Conservation (phyloP, 805 yeast species). For the Schwanniomyces vanrijiae region DNA sequence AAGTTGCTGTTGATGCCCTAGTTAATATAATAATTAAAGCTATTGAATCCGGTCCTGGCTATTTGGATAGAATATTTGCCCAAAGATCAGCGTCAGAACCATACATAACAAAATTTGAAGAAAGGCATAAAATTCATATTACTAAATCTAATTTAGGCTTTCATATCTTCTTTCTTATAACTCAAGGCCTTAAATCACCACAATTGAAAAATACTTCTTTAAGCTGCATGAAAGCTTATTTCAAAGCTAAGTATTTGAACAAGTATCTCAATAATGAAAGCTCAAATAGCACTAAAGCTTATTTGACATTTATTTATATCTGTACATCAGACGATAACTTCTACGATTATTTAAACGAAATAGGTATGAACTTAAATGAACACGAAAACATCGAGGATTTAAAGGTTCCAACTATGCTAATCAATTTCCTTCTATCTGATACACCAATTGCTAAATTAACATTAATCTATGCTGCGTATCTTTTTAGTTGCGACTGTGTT, state of each 20-base stretch:
- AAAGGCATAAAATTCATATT: constrained; percentile 35
- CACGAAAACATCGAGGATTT: constrained; percentile 12
- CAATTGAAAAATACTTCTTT: constrained; percentile 53
- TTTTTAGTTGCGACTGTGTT: constrained; percentile 27
- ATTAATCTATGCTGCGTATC: constrained; percentile 28
- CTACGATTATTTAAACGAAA: constrained; percentile 18
- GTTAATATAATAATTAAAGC: constrained; percentile 26
- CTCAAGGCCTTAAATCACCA: constrained; percentile 61
- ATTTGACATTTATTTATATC: constrained; percentile 34
- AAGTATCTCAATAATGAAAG: constrained; percentile 11
- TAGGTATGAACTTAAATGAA: constrained; percentile 16
- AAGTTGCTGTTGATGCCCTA: constrained; percentile 30
- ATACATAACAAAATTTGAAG: constrained; percentile 44
- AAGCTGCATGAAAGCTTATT: constrained; percentile 42
- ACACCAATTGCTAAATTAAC: constrained; percentile 20
- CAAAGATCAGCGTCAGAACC: constrained; percentile 40
- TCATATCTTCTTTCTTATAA: constrained; percentile 45
- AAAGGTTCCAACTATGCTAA: constrained; percentile 26
- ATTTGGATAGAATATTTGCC: constrained; percentile 26
- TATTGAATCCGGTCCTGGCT: constrained; percentile 19
- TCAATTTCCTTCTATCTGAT: constrained; percentile 23
- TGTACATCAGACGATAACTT: constrained; percentile 25
- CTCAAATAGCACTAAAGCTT: constrained; percentile 15
- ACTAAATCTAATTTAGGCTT: constrained; percentile 50
- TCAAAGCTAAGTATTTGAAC: constrained; percentile 43